A percentile compares a stretch with the other conserved stretches of the same genome.
phyloP scores from a whole-genome alignment of 768 basidiomycete genomes.

The Collybiopsis confluens region DNA sequence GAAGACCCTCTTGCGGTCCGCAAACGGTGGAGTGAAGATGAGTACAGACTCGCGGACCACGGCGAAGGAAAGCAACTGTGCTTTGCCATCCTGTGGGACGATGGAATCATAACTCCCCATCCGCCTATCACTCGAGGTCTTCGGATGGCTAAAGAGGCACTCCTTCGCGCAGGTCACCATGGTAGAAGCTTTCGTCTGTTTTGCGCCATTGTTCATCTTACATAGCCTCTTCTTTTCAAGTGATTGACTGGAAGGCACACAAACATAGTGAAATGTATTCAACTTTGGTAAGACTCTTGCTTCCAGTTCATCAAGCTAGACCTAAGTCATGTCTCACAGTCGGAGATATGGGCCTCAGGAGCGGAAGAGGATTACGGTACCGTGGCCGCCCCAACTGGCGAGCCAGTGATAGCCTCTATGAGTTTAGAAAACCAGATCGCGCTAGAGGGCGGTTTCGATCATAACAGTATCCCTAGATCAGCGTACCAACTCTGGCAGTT shows the following conservation, averaged over 20 bases:
- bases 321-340: slow-evolving; percentile 18
- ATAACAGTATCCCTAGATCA: slow-evolving; percentile 26
- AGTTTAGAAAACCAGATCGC: slow-evolving; percentile 22
- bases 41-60: slow-evolving; percentile 57
- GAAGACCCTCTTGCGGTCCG: slow-evolving; percentile 54
- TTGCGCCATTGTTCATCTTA: background rate
- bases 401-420: slow-evolving; percentile 54
- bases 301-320: background rate
- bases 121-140: slow-evolving; percentile 65
- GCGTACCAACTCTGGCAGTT: slow-evolving; percentile 68
- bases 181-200: slow-evolving; percentile 32
- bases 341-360: slow-evolving; percentile 42
- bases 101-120: slow-evolving; percentile 54
- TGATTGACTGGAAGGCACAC: slow-evolving; percentile 64
- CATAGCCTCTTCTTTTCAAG: slow-evolving; percentile 25
- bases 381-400: slow-evolving; percentile 37
- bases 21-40: slow-evolving; percentile 58
- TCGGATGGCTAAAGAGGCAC: slow-evolving; percentile 48
- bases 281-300: slow-evolving; percentile 27
- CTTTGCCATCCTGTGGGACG: slow-evolving; percentile 64
- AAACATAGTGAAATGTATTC: slow-evolving; percentile 45
- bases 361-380: slow-evolving; percentile 41
- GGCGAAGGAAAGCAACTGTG: slow-evolving; percentile 48
- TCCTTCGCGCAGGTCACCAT: slow-evolving; percentile 59
- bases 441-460: slow-evolving; percentile 12